Conservation (phyloP, 108 stramenopile species). For the Skeletonema grethae region DNA sequence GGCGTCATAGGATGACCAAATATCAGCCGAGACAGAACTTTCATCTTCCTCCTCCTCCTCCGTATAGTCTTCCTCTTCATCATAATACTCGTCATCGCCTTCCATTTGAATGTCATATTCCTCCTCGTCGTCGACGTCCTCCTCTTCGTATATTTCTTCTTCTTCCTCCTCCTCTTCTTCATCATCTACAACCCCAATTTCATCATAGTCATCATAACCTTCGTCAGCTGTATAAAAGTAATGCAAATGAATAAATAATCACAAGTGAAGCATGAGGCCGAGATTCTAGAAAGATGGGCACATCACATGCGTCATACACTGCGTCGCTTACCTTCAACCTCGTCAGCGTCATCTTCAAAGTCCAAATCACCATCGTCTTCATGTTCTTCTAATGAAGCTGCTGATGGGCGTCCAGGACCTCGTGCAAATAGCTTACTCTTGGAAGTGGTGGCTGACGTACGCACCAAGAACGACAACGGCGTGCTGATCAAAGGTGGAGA, state of each 20-base stretch:
- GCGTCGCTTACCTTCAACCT: background rate
- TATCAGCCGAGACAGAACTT: slow-evolving; percentile 12
- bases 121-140: slow-evolving; percentile 9
- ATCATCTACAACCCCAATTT: slow-evolving; percentile 19
- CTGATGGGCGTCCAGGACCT: slow-evolving; percentile 7
- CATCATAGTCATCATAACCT: slow-evolving; percentile 6
- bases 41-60: slow-evolving; percentile 17
- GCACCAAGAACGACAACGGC: background rate
- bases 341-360: slow-evolving; percentile 23
- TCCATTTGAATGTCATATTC: slow-evolving; percentile 18
- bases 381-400: slow-evolving; percentile 12
- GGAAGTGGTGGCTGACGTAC: slow-evolving; percentile 1
- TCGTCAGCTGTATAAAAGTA: background rate
- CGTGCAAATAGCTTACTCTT: slow-evolving; percentile 16
- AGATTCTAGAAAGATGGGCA: background rate
- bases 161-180: slow-evolving; percentile 34
- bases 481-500: background rate
- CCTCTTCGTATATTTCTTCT: slow-evolving; percentile 17
- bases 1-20: slow-evolving; percentile 45
- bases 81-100: slow-evolving; percentile 33
- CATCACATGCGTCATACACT: background rate
- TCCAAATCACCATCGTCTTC: slow-evolving; percentile 14
- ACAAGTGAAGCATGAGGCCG: background rate
- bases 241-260: background rate
- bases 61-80: slow-evolving; percentile 13